phyloP scores from a whole-genome alignment of 2,329 filamentous ascomycete genomes.

The Cladophialophora exuberans region DNA sequence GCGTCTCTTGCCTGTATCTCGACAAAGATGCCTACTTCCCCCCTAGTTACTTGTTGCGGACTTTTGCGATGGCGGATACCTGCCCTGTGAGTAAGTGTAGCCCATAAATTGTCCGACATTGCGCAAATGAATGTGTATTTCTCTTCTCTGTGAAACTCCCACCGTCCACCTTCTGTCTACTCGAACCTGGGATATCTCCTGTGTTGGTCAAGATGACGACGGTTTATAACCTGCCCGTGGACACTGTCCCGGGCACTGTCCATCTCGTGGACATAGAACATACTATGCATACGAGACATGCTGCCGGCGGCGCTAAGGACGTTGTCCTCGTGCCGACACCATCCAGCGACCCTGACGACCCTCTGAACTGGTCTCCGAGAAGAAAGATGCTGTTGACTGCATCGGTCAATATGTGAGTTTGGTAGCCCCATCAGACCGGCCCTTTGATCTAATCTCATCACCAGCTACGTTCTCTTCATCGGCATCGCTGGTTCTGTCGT shows the following conservation, averaged over 20 bases:
- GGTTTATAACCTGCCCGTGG: slow-evolving; percentile 24
- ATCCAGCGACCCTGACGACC: slow-evolving; percentile 45
- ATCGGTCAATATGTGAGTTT: slow-evolving; percentile 41
- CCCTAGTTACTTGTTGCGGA: slow-evolving; percentile 1
- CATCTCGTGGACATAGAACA: slow-evolving; percentile 42
- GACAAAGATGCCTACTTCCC: not conserved
- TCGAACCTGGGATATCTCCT: not conserved
- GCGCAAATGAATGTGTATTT: no score
- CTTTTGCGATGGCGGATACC: slow-evolving; percentile 2
- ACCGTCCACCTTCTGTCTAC: not conserved
- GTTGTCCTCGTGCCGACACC: slow-evolving; percentile 43
- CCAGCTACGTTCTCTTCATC: slow-evolving; percentile 41
- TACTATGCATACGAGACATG: slow-evolving; percentile 33
- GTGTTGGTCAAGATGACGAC: slow-evolving; percentile 11
- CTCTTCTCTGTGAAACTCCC: not conserved
- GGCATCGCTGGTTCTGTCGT: slow-evolving; percentile 39
- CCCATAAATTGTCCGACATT: not conserved
- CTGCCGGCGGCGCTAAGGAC: slow-evolving; percentile 34
- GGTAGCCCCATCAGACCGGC: not conserved
- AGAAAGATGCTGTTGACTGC: slow-evolving; percentile 41
- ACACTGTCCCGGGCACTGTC: slow-evolving; percentile 41
- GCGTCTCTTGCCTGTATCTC: slow-evolving; percentile 1
- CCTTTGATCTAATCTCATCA: slow-evolving; percentile 16
- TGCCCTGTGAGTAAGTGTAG: not conserved
- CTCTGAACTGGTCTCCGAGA: slow-evolving; percentile 42